Conservation (phyloP, 169 alveolate species). For the Eimeria praecox region DNA sequence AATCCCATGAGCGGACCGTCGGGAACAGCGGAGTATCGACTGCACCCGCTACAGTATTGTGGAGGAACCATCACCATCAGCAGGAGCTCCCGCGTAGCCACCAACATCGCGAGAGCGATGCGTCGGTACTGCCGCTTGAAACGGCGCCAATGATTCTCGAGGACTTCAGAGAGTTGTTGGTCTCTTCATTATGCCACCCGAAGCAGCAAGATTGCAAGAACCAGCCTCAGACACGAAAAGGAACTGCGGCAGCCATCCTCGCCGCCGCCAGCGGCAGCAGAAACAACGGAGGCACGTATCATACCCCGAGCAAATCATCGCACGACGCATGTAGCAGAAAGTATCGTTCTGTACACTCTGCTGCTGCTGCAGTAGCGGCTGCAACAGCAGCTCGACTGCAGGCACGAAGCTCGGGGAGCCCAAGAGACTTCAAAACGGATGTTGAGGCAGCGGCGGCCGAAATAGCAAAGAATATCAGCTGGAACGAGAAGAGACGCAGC, state of each 20-base stretch:
- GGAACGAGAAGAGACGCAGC: conserved; percentile 73
- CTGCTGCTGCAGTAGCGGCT: conserved; percentile 70
- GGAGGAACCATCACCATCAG: neutral
- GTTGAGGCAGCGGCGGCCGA: conserved; percentile 67
- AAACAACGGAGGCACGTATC: conserved; percentile 34
- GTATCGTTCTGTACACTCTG: conserved; percentile 30
- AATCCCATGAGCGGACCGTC: neutral
- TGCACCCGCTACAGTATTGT: neutral
- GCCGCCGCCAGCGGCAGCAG: conserved; percentile 27
- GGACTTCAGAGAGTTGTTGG: conserved; percentile 28
- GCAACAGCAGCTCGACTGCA: conserved; percentile 64
- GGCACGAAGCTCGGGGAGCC: neutral
- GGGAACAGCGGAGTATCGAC: neutral
- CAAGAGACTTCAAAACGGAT: neutral
- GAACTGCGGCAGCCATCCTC: neutral
- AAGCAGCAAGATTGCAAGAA: neutral
- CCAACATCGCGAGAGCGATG: conserved; percentile 10
- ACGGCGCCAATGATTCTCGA: conserved; percentile 48
- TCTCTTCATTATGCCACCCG: conserved; percentile 24
- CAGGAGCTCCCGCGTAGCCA: neutral
- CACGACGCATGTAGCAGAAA: conserved; percentile 68
- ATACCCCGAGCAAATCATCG: conserved; percentile 62
- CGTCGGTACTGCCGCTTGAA: conserved; percentile 44
- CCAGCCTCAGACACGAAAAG: neutral
- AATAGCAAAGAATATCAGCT: conserved; percentile 53